These are phyloP conservation scores for Ophiostoma montium DNA, from an alignment of 2,329 filamentous ascomycete species.

Conservation along the genomic window DNA sequence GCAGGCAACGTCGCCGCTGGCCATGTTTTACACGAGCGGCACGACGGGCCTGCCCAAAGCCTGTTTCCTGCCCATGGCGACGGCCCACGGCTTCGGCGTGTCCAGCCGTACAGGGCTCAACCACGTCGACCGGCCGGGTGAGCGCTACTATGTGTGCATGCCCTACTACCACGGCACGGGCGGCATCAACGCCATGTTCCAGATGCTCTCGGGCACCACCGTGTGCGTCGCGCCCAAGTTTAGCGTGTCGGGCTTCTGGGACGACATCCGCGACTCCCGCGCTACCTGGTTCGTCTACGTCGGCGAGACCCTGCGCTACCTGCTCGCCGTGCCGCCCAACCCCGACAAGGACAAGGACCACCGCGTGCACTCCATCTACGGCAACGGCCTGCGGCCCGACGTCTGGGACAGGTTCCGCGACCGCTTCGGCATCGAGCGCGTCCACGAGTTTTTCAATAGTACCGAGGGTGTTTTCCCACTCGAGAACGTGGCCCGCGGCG, in stretches of 20 bases:
- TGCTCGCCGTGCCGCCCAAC: conserved; percentile 53
- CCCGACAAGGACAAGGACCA: conserved; percentile 42
- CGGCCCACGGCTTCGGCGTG: conserved; percentile 18
- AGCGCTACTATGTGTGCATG: conserved; percentile 66
- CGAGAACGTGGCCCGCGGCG: conserved; percentile 44
- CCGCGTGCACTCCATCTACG: conserved; percentile 43
- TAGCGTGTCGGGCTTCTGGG: conserved; percentile 57
- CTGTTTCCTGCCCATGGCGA: conserved; percentile 42
- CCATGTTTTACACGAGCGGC: conserved; percentile 60
- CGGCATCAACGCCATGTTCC: conserved; percentile 40
- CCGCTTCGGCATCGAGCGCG: conserved; percentile 45
- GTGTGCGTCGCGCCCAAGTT: conserved; percentile 54
- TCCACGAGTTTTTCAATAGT: conserved; percentile 66
- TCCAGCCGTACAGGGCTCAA: conserved; percentile 17
- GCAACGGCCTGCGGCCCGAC: conserved; percentile 55
- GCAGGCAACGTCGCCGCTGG: conserved; percentile 38
- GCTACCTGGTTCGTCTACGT: conserved; percentile 66
- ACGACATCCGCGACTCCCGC: conserved; percentile 50
- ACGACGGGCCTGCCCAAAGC: conserved; percentile 67
- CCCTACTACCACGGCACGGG: conserved; percentile 65
- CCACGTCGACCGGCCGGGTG: conserved; percentile 22
- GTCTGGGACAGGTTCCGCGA: conserved; percentile 53
- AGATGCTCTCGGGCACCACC: conserved; percentile 38
- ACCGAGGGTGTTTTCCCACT: conserved; percentile 57
- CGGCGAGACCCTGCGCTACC: conserved; percentile 61